Evolutionary conservation across 371 early-diverging fungal species (phyloP).

Genomic region (Actinomortierella wolfii): DNA sequence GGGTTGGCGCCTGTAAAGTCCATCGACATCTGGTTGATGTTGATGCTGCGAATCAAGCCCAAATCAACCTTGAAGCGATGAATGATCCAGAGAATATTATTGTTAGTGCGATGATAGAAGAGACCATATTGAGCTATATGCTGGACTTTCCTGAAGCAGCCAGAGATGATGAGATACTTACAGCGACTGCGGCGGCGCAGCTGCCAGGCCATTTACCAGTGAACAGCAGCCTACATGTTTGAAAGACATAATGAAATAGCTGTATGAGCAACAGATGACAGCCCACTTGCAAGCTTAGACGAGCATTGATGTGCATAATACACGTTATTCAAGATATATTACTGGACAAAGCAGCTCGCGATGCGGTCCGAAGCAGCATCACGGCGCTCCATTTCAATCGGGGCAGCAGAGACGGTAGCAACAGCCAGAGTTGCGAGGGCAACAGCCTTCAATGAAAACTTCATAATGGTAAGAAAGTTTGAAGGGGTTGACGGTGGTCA

Average conservation of each 20-base stretch:
- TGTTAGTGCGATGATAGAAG: too few relatives aligned
- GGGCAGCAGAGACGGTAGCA: slow-evolving; percentile 21
- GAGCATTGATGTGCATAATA: too few relatives aligned
- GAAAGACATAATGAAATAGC: too few relatives aligned
- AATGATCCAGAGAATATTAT: too few relatives aligned
- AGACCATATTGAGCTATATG: too few relatives aligned
- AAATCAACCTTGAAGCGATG: slow-evolving; percentile 30
- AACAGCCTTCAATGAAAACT: slow-evolving; percentile 33
- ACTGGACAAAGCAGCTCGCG: slow-evolving; percentile 34
- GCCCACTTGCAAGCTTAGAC: too few relatives aligned
- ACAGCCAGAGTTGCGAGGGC: slow-evolving; percentile 18
- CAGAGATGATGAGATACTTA: too few relatives aligned
- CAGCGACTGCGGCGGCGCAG: slow-evolving; percentile 37
- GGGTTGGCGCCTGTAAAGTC: slow-evolving; percentile 34
- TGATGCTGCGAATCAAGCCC: slow-evolving; percentile 29
- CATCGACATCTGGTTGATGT: slow-evolving; percentile 42
- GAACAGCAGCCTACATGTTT: slow-evolving; percentile 25
- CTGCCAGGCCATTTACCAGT: slow-evolving; percentile 40
- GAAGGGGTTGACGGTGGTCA: neutral
- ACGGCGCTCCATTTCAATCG: slow-evolving; percentile 25
- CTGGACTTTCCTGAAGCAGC: too few relatives aligned
- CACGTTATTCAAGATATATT: neutral
- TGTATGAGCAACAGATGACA: too few relatives aligned
- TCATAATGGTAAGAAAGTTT: slow-evolving; percentile 8
- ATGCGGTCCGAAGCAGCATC: slow-evolving; percentile 28